Base-by-base conservation (phyloP, 805 yeast species). In the Yueomyces sinensis region DNA sequence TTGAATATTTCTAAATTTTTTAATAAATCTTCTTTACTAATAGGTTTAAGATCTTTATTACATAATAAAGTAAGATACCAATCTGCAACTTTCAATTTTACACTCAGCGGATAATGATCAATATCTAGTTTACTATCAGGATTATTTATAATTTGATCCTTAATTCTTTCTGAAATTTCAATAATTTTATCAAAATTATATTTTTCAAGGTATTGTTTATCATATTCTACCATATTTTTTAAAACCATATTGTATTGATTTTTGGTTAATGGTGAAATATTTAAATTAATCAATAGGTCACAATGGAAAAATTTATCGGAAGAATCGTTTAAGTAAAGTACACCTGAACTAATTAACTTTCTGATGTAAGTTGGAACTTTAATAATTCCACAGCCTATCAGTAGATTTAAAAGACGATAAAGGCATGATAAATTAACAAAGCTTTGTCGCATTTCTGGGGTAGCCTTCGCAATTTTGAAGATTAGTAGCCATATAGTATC, bases 271-370 rank as follows among this genome's bases (percentile, higher is more conserved):
- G 56, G 58, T n/a, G 59, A 52, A 9, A 70, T 67, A 3, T 79
- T 82, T 27, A 82, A 52, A 37, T 76, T 74, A 40, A 70, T 67
- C 36, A 81, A 57, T 7, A 81, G 63, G 9, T 62, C 44, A 17
- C 78, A 60, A 49, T 71, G 94, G 30, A 66, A 66, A 38, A 47
- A 56, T 47, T 63, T 65, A 33, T 76, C 77, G 19, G 58, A 53
- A 6, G 63, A 63, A 15, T 72, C 70, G 6, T 71, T 65, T 3
- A 74, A 54, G 54, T 81, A 83, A 31, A 87, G 71, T 1, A 84
- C 64, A 4, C 96, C 98, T 1, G 91, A 76, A 9, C 95, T 83
- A 31, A 89, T 86, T 27, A 87, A 60, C 44, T 76, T 73, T 46
- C 96, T 63, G 37, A 87, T 63, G 47, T 89, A 89, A 1, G 80